These are phyloP conservation scores for Colletotrichum eleusines DNA, from an alignment of 2,329 filamentous ascomycete species.

Conservation along the genomic window DNA sequence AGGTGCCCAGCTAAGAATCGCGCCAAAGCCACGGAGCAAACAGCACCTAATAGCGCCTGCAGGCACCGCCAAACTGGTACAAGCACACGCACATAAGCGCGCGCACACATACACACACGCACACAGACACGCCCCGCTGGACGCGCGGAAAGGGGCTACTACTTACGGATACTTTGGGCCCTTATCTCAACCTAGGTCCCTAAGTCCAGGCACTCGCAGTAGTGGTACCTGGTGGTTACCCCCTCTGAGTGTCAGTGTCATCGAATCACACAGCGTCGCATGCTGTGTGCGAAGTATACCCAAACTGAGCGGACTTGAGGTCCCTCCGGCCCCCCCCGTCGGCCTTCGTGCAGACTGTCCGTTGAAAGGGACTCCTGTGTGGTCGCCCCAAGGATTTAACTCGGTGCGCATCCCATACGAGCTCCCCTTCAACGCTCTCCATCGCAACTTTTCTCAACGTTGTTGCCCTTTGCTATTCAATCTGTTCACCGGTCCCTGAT, in stretches of 20 bases:
- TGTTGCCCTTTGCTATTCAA: conserved; percentile 49
- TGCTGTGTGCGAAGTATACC: not conserved
- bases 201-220: conserved; percentile 23
- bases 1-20: conserved; percentile 3
- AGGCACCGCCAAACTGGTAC: conserved; percentile 12
- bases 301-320: conserved; percentile 16
- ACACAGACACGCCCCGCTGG: no score
- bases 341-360: conserved; percentile 35
- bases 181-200: conserved; percentile 37
- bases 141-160: not conserved
- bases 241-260: conserved; percentile 28
- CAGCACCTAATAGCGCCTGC: conserved; percentile 13
- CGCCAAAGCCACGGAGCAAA: conserved; percentile 33
- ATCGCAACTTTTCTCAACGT: conserved; percentile 16
- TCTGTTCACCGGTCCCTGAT: conserved; percentile 53
- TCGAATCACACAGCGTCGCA: conserved; percentile 16
- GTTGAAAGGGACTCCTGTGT: conserved; percentile 39
- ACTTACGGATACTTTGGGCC: not conserved
- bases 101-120: no score
- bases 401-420: conserved; percentile 36
- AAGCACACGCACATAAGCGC: not conserved
- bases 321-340: conserved; percentile 22
- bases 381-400: conserved; percentile 41
- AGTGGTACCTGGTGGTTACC: conserved; percentile 6
- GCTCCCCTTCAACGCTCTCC: conserved; percentile 21